Percentiles rank a stretch among this genome's conserved stretches.
Conservation (phyloP, 352 stramenopile species). For the Pythium volutum region DNA sequence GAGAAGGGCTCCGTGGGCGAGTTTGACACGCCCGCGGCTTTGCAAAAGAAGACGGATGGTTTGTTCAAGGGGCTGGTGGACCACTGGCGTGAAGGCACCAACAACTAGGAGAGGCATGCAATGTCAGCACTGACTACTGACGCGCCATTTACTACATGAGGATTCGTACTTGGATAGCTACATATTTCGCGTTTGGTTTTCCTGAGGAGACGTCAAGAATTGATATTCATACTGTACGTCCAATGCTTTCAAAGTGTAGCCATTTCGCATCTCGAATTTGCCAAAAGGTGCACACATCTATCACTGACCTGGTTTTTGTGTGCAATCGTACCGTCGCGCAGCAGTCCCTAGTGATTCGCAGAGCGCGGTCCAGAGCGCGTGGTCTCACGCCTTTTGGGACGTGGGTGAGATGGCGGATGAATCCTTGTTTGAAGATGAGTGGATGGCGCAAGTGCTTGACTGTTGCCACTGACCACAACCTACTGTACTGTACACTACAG, state of each 20-base stretch:
- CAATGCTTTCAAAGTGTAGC: neutral
- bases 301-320: neutral
- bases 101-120: conserved; percentile 2
- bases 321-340: neutral
- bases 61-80: conserved; percentile 75
- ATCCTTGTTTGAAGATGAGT: conserved; percentile 1
- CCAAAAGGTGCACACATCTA: neutral
- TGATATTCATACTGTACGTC: neutral
- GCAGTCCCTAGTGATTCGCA: neutral
- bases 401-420: neutral
- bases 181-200: neutral
- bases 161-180: neutral
- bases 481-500: no score
- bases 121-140: neutral
- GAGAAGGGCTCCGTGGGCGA: conserved; percentile 91
- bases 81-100: conserved; percentile 63
- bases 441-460: neutral
- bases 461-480: neutral
- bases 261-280: conserved; percentile 5
- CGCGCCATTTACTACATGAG: neutral
- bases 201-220: neutral
- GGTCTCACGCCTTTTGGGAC: neutral
- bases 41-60: conserved; percentile 62
- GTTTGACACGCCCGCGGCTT: conserved; percentile 88
- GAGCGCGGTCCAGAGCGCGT: neutral